Evolutionary conservation across 176 grass and related monocot genomes (phyloP).

Genomic region (Triticum turgidum): DNA sequence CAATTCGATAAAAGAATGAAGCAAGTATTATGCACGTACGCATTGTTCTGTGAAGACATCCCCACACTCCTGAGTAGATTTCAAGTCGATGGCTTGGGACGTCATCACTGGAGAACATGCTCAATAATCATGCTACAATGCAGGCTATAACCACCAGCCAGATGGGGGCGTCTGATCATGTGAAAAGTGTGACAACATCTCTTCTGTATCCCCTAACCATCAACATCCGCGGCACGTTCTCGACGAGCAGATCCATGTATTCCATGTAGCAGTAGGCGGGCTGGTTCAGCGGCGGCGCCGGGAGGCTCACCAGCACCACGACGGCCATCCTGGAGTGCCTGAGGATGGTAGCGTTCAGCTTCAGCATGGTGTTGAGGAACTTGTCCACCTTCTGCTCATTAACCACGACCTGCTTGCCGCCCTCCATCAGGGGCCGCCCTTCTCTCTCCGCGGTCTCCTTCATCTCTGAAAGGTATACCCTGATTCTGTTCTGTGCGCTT

Average conservation of each 20-base stretch:
- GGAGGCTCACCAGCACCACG: conserved; percentile 86
- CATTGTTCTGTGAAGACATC: neutral
- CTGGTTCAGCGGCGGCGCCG: conserved; percentile 73
- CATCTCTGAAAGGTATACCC: conserved; percentile 57
- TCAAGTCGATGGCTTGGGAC: neutral
- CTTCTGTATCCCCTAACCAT: conserved; percentile 91
- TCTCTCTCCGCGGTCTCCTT: conserved; percentile 49
- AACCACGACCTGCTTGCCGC: conserved; percentile 55
- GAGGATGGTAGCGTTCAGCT: conserved; percentile 82
- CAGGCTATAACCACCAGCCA: neutral
- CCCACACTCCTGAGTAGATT: neutral
- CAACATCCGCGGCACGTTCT: conserved; percentile 77
- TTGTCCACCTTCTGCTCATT: conserved; percentile 85
- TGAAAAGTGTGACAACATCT: conserved; percentile 93
- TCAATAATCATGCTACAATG: neutral
- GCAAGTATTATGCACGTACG: neutral
- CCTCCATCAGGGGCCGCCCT: conserved; percentile 59
- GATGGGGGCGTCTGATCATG: conserved; percentile 37
- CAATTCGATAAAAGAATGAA: conserved; percentile 18
- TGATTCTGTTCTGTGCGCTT: conserved; percentile 58
- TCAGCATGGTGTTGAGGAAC: conserved; percentile 76
- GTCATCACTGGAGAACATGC: neutral
- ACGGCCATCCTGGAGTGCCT: conserved; percentile 81
- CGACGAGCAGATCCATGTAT: conserved; percentile 86
- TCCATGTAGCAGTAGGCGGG: conserved; percentile 94